Evolutionary conservation across 2,329 filamentous ascomycete species (phyloP).

Genomic region (Aureobasidium sp.): DNA sequence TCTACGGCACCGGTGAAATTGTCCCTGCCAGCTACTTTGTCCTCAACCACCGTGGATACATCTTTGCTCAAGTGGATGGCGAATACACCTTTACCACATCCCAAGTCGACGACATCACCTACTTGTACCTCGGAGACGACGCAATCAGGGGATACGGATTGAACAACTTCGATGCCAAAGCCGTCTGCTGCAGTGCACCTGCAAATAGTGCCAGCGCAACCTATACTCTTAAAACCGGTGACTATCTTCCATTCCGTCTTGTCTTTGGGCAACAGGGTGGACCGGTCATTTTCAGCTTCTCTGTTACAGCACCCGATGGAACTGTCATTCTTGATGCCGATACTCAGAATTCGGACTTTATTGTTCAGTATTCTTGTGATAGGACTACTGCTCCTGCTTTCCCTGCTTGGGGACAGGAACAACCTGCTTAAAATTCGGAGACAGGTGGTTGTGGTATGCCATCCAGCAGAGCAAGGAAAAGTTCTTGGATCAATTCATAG

Average conservation of each 20-base stretch:
- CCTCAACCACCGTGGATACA: conserved; percentile 19
- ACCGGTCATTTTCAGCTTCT: background rate
- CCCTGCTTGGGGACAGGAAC: background rate
- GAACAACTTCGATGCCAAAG: conserved; percentile 12
- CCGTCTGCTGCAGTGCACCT: background rate
- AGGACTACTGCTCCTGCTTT: background rate
- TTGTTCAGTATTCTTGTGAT: conserved; percentile 9
- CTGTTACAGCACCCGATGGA: conserved; percentile 5
- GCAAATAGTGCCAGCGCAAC: background rate
- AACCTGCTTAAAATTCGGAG: background rate
- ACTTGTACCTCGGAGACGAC: conserved; percentile 17
- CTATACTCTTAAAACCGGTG: background rate
- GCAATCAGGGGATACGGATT: conserved; percentile 16
- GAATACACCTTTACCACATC: conserved; percentile 18
- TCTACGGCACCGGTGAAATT: background rate
- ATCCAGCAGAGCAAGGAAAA: no score
- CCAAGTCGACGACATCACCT: conserved; percentile 16
- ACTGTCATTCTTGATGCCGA: background rate
- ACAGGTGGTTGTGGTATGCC: no score
- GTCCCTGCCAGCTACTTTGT: background rate
- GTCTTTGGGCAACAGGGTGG: background rate
- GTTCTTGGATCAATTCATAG: no score
- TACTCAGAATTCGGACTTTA: background rate
- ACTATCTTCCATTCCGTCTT: conserved; percentile 3
- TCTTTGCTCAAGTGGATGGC: conserved; percentile 12